Evolutionary conservation across 2,329 filamentous ascomycete genomes (phyloP).

Genomic region (Arthrobotrys sinensis): DNA sequence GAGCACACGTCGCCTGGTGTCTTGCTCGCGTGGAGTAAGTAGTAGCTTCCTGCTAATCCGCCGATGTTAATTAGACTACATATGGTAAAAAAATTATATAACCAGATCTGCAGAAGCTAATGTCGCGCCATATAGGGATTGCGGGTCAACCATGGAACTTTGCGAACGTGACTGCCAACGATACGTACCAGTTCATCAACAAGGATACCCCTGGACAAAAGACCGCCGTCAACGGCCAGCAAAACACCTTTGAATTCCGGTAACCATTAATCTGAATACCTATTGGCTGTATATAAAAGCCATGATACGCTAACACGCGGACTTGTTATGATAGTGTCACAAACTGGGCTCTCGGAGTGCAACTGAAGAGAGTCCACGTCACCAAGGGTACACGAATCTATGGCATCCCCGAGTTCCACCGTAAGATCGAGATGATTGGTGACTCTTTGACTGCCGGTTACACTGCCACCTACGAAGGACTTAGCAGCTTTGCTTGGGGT

Average conservation of each 20-base stretch:
- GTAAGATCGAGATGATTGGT: conserved; percentile 69
- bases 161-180: conserved; percentile 74
- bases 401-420: conserved; percentile 67
- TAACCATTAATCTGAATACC: background rate
- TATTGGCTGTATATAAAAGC: background rate
- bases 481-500: conserved; percentile 74
- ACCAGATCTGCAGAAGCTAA: too few relatives aligned
- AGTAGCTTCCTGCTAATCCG: background rate
- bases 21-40: conserved; percentile 70
- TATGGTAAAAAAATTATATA: too few relatives aligned
- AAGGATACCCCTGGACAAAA: conserved; percentile 42
- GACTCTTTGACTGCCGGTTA: conserved; percentile 73
- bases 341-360: conserved; percentile 75
- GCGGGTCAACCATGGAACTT: conserved; percentile 75
- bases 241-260: conserved; percentile 55
- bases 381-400: conserved; percentile 69
- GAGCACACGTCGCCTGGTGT: conserved; percentile 65
- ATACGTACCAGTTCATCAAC: conserved; percentile 73
- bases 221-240: conserved; percentile 37
- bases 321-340: conserved; percentile 68
- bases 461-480: conserved; percentile 74
- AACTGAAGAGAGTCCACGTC: conserved; percentile 73
- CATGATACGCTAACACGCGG: conserved; percentile 66
- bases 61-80: too few relatives aligned
- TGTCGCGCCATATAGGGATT: conserved; percentile 59